Base-by-base conservation (phyloP, 2,329 filamentous ascomycete species). In the Hypocreales sp. region DNA sequence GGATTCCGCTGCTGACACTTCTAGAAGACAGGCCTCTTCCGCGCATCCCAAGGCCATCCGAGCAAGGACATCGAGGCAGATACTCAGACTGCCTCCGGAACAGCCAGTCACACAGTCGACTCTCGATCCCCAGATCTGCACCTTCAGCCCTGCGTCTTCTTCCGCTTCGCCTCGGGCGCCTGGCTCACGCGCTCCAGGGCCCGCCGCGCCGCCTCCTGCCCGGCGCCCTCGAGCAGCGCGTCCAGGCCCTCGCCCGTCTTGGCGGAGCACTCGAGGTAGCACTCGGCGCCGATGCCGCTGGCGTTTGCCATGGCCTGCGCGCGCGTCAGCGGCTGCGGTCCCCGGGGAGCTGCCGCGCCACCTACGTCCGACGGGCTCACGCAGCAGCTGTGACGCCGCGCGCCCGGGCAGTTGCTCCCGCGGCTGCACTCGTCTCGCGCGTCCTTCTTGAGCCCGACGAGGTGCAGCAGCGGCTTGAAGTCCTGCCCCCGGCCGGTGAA, bases 371-470 rank as follows among this genome's bases (percentile, higher is more conserved):
- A 30, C 5, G 41, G 30, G 26, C 38, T 39, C 8, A 53, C 42
- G 27, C 47, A 53, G 29, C 26, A 28, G 21, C 26, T 28, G 12
- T 28, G 17, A 16, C 13, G 25, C 8, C 16, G 8, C 3, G 10
- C 22, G 12, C 22, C 22, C 4, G 22, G 22, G 15, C 27, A 24
- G 13, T 14, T 21, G 7, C 12, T 21, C 2, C 47, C 51, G 10
- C 40, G 45, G 11, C 37, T 13, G 12, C 15, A 23, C 23, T 16
- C 26, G 8, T 19, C 26, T 9, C 40, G 32, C 0, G 46, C 24
- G 21, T 55, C 51, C 27, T 43, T 52, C 37, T 55, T 55, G 28
- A 47, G 32, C 1, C 52, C 52, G 1, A 55, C 28, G 5, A 55
- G 42, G 17, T 50, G 43, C 3, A 54, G 13, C 7, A 45, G 17